These are phyloP conservation scores for Globisporangium paddicum DNA, from an alignment of 352 stramenopile species.

Conservation along the genomic window DNA sequence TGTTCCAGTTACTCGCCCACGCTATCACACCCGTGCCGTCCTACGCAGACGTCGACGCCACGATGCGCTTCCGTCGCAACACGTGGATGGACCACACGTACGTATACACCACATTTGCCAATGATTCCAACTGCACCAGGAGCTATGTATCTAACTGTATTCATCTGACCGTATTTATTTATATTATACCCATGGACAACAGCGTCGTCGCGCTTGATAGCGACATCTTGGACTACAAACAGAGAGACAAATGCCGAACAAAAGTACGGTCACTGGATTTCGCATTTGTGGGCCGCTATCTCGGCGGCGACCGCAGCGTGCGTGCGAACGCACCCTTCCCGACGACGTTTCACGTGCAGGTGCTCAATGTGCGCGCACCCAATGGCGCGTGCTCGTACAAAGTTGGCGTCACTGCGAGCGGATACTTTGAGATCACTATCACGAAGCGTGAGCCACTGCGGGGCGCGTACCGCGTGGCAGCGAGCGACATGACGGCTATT, in stretches of 20 bases:
- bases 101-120: neutral
- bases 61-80: constrained; percentile 31
- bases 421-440: constrained; percentile 78
- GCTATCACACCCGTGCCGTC: constrained; percentile 58
- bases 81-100: constrained; percentile 47
- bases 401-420: constrained; percentile 49
- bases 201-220: constrained; percentile 31
- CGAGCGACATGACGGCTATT: constrained; percentile 55
- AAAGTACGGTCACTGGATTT: constrained; percentile 29
- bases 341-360: constrained; percentile 47
- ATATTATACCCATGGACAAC: neutral
- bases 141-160: too few relatives aligned
- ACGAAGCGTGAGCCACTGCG: constrained; percentile 15
- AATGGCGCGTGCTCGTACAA: constrained; percentile 24
- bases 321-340: constrained; percentile 65
- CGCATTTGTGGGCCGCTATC: constrained; percentile 37
- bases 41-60: constrained; percentile 49
- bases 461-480: constrained; percentile 7
- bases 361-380: constrained; percentile 31
- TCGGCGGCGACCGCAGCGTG: constrained; percentile 63
- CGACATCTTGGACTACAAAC: neutral
- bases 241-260: neutral
- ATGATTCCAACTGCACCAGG: neutral
- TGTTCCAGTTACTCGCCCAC: constrained; percentile 71
- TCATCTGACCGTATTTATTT: too few relatives aligned